These are phyloP conservation scores for Malus sylvestris DNA, from an alignment of 306 rosid species.

Conservation along the genomic window DNA sequence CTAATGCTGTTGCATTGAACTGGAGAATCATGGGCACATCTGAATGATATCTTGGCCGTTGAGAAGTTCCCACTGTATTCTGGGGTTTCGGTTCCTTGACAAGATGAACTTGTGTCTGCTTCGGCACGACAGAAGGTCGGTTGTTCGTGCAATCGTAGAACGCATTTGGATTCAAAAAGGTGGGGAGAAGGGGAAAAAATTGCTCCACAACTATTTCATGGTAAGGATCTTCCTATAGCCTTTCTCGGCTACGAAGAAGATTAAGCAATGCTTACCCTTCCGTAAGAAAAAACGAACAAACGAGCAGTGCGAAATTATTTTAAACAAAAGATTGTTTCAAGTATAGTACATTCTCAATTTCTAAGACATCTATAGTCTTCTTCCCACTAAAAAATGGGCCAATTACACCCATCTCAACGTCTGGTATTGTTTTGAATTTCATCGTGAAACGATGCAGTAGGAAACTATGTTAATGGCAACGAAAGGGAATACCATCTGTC, in stretches of 20 bases:
- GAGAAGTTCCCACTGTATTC: constrained; percentile 6
- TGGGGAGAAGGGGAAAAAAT: background rate
- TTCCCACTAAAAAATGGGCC: background rate
- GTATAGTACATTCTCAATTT: constrained; percentile 11
- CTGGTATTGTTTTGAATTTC: background rate
- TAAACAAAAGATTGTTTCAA: background rate
- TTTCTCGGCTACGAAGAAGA: background rate
- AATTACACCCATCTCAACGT: background rate
- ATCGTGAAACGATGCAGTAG: background rate
- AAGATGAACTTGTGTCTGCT: background rate
- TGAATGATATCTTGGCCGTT: background rate
- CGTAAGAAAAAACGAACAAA: background rate
- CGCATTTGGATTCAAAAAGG: too few relatives aligned
- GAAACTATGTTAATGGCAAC: background rate
- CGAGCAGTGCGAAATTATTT: background rate
- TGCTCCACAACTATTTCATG: background rate
- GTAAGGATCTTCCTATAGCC: background rate
- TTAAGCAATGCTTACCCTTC: background rate
- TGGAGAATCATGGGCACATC: constrained; percentile 29
- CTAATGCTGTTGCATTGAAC: constrained; percentile 10
- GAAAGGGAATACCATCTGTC: background rate
- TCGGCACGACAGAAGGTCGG: background rate
- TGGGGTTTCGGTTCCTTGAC: constrained; percentile 6
- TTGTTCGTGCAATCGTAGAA: background rate
- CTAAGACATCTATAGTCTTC: background rate